These are phyloP conservation scores for Coemansia sp. DNA, from an alignment of 192 early-diverging fungal species.

Conservation along the genomic window DNA sequence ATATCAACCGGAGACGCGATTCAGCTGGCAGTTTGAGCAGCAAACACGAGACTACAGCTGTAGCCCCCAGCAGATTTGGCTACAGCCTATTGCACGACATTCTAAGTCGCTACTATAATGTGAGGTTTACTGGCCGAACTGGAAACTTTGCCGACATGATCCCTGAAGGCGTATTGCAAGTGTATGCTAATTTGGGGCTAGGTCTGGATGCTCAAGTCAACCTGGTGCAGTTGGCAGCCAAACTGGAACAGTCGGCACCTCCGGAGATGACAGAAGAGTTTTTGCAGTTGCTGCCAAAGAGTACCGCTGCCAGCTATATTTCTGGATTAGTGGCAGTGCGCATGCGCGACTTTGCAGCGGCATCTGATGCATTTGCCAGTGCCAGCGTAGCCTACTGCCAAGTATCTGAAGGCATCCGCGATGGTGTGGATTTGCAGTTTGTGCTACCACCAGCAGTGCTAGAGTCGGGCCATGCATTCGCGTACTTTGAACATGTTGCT, in stretches of 20 bases:
- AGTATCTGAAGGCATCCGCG: slow-evolving; percentile 15
- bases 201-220: slow-evolving; percentile 11
- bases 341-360: slow-evolving; percentile 27
- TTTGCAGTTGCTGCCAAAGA: slow-evolving; percentile 34
- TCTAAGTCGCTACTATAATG: slow-evolving; percentile 13
- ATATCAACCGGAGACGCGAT: slow-evolving; percentile 31
- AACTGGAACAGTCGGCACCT: slow-evolving; percentile 28
- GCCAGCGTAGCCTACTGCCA: slow-evolving; percentile 33
- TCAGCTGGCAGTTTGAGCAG: slow-evolving; percentile 16
- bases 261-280: slow-evolving; percentile 32
- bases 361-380: slow-evolving; percentile 32
- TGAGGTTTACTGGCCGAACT: slow-evolving; percentile 27
- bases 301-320: slow-evolving; percentile 33
- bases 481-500: slow-evolving; percentile 46
- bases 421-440: slow-evolving; percentile 24
- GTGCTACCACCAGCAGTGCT: slow-evolving; percentile 26
- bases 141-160: slow-evolving; percentile 48
- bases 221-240: slow-evolving; percentile 34
- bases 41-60: background rate
- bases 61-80: slow-evolving; percentile 12
- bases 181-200: slow-evolving; percentile 22
- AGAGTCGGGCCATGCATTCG: slow-evolving; percentile 14
- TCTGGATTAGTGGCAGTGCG: slow-evolving; percentile 37
- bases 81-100: slow-evolving; percentile 49
- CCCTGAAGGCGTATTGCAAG: slow-evolving; percentile 31